Evolutionary conservation across 2,329 filamentous ascomycete species (phyloP), one percentile per base, ranked within the genome.

Genomic region (Zasmidium citrigriseum): DNA sequence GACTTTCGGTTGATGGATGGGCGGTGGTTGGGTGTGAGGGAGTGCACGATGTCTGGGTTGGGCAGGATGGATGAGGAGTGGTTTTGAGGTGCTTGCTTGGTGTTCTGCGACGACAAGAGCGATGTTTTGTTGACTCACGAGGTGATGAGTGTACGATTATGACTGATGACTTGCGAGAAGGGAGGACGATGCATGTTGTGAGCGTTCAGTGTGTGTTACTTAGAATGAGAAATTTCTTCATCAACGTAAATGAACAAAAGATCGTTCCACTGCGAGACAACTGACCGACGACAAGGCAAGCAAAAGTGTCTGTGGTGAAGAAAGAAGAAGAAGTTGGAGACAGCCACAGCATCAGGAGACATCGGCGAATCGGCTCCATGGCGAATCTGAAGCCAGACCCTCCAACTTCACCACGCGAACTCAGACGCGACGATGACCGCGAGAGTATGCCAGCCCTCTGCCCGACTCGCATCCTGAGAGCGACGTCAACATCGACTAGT

Each of bases 401-500:
- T 49, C 46, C 16, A 21, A 23, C 21, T 25, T 16, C 16, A 9
- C 14, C 22, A 24, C 22, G 22, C 46, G 22, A 16, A 18, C 14
- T 4, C 14, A 12, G 27, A 27, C 20, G 46, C 46, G 46, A 25
- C 46, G 10, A 18, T 49, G 22, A 49, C 20, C 3, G 45, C 45
- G 20, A 9, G 45, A 47, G 47, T 34, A 68, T 67, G 64, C 65
- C 56, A 23, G 51, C 58, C 41, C 57, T 64, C 49, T 63, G 50
- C 10, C 64, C 67, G 11, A 60, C 61, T 25, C 59, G 59, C 47
- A 59, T 63, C 45, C 64, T 69, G 2, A 58, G 62, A 52, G 58
- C 65, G 38, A 55, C 62, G n/a, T 24, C 27, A 14, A 45, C 22
- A 16, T 10, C 23, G 4, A 18, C 14, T 38, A 27, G 27, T 14